Evolutionary conservation across 1,139 yeast species (phyloP).

Genomic region (Lodderomyces parapsilosis): DNA sequence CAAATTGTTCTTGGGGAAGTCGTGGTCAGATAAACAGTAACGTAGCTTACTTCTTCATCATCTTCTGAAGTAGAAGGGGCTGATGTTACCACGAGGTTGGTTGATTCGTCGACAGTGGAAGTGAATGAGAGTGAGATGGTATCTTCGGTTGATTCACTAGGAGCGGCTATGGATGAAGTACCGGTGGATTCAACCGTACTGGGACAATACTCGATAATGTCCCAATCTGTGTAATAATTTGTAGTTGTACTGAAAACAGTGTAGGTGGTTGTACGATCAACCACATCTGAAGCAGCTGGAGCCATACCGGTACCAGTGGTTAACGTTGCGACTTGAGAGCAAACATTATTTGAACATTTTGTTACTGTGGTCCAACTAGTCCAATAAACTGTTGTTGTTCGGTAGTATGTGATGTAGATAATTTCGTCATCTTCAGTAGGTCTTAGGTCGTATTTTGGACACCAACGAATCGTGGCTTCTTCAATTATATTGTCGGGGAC

Average conservation of each 20-base stretch:
- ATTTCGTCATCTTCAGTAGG: not conserved
- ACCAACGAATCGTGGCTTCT: not conserved
- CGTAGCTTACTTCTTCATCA: not conserved
- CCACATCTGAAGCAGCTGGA: not conserved
- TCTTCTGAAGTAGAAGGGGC: not conserved
- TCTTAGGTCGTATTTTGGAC: not conserved
- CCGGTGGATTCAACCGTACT: not conserved
- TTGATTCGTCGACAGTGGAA: not conserved
- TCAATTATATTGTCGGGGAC: not conserved
- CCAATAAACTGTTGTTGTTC: not conserved
- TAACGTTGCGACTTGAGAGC: constrained; percentile 23
- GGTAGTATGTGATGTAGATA: not conserved
- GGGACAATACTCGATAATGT: not conserved
- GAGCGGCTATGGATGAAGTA: not conserved
- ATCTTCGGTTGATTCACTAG: not conserved
- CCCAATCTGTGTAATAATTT: not conserved
- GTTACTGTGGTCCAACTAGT: constrained; percentile 15
- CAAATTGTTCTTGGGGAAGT: not conserved
- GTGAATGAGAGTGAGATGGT: not conserved
- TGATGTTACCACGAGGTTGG: not conserved
- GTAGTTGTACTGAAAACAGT: not conserved
- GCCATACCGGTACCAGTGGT: constrained; percentile 28
- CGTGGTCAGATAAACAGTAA: not conserved
- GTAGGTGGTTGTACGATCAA: not conserved
- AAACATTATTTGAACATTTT: constrained; percentile 23